Conservation (phyloP, 768 basidiomycete genomes). For the Baorangia bicolor region DNA sequence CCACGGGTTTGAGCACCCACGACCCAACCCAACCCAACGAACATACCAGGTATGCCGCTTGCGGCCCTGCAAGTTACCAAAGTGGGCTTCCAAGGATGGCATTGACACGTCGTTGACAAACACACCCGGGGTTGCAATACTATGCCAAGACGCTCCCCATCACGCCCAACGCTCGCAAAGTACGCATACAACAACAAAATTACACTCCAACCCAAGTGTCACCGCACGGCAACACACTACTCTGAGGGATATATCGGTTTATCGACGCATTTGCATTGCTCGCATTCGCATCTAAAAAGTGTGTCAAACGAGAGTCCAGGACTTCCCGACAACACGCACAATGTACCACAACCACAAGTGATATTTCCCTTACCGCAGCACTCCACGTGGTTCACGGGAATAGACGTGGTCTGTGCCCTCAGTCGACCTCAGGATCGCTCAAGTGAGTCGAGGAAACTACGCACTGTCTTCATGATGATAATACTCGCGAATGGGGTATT, state of each 20-base stretch:
- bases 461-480: conserved; percentile 9
- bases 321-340: background rate
- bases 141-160: no score
- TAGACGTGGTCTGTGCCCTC: background rate
- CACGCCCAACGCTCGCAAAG: no score
- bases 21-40: background rate
- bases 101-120: no score
- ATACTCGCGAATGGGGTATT: background rate
- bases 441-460: background rate
- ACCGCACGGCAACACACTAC: background rate
- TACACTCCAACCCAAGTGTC: background rate
- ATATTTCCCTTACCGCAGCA: background rate
- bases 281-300: background rate
- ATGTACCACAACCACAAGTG: background rate
- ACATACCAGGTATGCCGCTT: no score
- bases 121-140: no score
- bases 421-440: background rate
- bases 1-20: background rate
- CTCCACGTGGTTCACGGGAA: conserved; percentile 12
- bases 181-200: no score
- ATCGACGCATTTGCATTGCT: conserved; percentile 1
- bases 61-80: no score
- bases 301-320: background rate
- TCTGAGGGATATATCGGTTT: background rate
- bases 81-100: no score